phyloP scores from a whole-genome alignment of 2,329 filamentous ascomycete species.

The Neospermospora avenae region DNA sequence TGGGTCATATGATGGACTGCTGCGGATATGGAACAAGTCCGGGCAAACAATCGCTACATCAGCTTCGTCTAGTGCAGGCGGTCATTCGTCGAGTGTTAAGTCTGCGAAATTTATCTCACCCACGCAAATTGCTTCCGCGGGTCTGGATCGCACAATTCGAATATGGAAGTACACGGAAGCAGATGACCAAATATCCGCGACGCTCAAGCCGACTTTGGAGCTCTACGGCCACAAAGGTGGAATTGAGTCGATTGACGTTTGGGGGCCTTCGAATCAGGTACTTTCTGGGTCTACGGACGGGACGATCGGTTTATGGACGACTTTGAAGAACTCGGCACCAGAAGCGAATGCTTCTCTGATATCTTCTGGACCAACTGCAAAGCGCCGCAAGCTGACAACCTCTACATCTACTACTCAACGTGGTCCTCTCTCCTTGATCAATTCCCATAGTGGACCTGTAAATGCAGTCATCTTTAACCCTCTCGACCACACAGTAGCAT shows the following conservation, averaged over 20 bases:
- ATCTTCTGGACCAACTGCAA: slow-evolving; percentile 63
- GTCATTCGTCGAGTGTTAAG: slow-evolving; percentile 75
- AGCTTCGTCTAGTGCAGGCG: slow-evolving; percentile 59
- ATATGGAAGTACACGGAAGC: slow-evolving; percentile 84
- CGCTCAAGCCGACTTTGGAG: slow-evolving; percentile 70
- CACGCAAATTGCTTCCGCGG: slow-evolving; percentile 75
- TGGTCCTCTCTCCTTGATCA: slow-evolving; percentile 72
- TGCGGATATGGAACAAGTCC: slow-evolving; percentile 86
- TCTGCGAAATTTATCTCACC: slow-evolving; percentile 79
- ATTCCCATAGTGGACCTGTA: slow-evolving; percentile 67
- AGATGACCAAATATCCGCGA: slow-evolving; percentile 51
- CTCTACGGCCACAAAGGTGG: slow-evolving; percentile 77
- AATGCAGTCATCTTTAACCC: slow-evolving; percentile 83
- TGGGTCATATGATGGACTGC: slow-evolving; percentile 85
- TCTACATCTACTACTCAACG: slow-evolving; percentile 57
- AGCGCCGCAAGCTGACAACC: slow-evolving; percentile 69
- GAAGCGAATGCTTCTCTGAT: slow-evolving; percentile 67
- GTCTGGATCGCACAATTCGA: slow-evolving; percentile 79
- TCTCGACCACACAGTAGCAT: slow-evolving; percentile 80
- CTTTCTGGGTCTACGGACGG: slow-evolving; percentile 84
- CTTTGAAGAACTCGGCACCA: slow-evolving; percentile 71
- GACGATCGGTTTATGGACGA: slow-evolving; percentile 83
- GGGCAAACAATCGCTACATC: slow-evolving; percentile 82
- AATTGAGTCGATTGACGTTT: slow-evolving; percentile 72
- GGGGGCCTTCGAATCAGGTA: slow-evolving; percentile 70